Percentiles rank a stretch among this genome's conserved stretches.
Evolutionary conservation across 495 filamentous ascomycete species (phyloP).

Genomic region (Barbatosphaeria neglecta): DNA sequence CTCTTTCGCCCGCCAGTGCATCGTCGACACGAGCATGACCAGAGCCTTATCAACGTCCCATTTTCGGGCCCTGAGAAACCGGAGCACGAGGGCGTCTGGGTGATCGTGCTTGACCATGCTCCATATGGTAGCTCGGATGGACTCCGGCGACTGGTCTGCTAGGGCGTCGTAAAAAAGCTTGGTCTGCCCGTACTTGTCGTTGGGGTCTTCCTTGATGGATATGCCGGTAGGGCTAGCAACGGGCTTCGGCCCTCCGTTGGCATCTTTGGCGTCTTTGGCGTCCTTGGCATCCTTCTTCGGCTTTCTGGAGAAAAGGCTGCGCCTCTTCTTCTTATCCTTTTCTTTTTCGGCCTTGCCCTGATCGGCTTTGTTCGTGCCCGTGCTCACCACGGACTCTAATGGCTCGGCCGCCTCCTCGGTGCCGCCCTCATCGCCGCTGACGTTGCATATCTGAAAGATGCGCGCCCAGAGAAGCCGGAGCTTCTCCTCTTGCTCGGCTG

Average conservation of each 20-base stretch:
- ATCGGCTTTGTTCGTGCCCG: conserved; percentile 1
- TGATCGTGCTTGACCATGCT: conserved; percentile 92
- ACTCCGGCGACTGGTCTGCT: conserved; percentile 60
- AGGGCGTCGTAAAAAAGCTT: conserved; percentile 78
- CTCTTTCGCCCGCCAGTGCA: conserved; percentile 77
- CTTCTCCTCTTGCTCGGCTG: conserved; percentile 77
- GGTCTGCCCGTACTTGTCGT: conserved; percentile 88
- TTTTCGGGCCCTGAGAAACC: conserved; percentile 87
- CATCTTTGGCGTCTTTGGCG: too few species aligned
- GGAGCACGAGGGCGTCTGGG: conserved; percentile 75
- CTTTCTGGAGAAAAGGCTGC: conserved; percentile 52
- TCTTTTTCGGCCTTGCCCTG: conserved; percentile 20
- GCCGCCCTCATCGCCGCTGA: conserved; percentile 27
- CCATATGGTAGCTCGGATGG: conserved; percentile 79
- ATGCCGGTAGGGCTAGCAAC: conserved; percentile 15
- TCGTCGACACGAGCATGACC: conserved; percentile 87
- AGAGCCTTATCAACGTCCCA: conserved; percentile 92
- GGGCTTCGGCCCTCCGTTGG: conserved; percentile 26
- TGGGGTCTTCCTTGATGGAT: conserved; percentile 38
- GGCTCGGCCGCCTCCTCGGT: conserved; percentile 12
- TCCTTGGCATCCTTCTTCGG: conserved; percentile 51
- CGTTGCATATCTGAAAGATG: conserved; percentile 69
- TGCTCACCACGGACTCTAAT: conserved; percentile 8
- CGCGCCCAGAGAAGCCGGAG: conserved; percentile 76
- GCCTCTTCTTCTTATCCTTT: conserved; percentile 61